Conservation (phyloP, 2,329 filamentous ascomycete species). For the Xylariomycetidae sp. region DNA sequence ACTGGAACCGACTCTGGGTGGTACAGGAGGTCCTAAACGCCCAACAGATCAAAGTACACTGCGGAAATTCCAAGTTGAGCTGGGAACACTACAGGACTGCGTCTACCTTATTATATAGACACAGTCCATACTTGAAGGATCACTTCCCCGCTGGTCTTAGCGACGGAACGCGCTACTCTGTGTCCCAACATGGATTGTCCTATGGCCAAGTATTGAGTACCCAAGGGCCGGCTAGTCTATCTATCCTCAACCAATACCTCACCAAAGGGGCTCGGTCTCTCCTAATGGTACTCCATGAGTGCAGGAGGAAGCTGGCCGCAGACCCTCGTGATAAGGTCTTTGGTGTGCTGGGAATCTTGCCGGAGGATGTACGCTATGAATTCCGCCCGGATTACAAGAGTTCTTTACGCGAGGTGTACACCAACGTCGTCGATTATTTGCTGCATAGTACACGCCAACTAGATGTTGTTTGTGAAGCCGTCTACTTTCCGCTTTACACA, state of each 20-base stretch:
- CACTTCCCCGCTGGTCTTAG: constrained; percentile 1
- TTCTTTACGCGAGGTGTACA: constrained; percentile 29
- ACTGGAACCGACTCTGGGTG: constrained; percentile 31
- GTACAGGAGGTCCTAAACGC: constrained; percentile 27
- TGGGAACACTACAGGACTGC: constrained; percentile 15
- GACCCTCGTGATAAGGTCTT: constrained; percentile 33
- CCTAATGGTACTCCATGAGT: constrained; percentile 19
- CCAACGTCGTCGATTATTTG: constrained; percentile 28
- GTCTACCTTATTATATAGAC: constrained; percentile 8
- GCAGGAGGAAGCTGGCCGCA: constrained; percentile 21
- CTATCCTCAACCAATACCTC: neutral
- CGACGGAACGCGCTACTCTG: constrained; percentile 1
- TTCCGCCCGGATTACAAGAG: constrained; percentile 27
- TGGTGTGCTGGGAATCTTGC: constrained; percentile 29
- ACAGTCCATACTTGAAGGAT: constrained; percentile 7
- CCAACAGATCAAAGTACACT: constrained; percentile 16
- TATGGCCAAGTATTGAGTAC: constrained; percentile 8
- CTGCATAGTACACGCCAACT: constrained; percentile 19
- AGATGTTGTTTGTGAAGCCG: constrained; percentile 31
- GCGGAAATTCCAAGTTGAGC: constrained; percentile 16
- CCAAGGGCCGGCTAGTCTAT: constrained; percentile 15
- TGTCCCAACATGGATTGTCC: constrained; percentile 5
- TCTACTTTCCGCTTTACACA: constrained; percentile 25
- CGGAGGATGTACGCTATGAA: constrained; percentile 17
- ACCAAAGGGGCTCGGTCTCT: constrained; percentile 8